Conservation (phyloP, 1,284 basidiomycete genomes). For the Austroboletus niveus region DNA sequence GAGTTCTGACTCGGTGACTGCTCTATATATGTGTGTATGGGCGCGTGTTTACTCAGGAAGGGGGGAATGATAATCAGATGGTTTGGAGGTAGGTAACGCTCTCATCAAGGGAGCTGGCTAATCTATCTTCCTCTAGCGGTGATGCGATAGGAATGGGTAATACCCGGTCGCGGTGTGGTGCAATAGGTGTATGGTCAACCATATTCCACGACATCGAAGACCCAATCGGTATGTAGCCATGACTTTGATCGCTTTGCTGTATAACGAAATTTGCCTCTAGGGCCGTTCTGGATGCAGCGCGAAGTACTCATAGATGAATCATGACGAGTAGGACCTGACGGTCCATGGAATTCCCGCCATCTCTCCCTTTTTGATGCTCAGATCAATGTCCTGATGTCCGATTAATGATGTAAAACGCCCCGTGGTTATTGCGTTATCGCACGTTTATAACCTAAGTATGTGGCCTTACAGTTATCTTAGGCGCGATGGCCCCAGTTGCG, state of each 20-base stretch:
- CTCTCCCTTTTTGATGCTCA: too few species aligned
- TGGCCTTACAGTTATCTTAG: neutral
- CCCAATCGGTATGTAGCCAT: slow-evolving; percentile 48
- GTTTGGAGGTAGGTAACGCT: slow-evolving; percentile 55
- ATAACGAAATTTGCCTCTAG: slow-evolving; percentile 5
- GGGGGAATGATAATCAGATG: slow-evolving; percentile 54
- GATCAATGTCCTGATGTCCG: too few species aligned
- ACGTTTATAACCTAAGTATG: too few species aligned
- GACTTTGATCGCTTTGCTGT: neutral
- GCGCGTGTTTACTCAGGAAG: slow-evolving; percentile 37
- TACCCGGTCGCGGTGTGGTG: slow-evolving; percentile 55
- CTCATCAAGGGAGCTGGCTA: neutral
- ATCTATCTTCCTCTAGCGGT: slow-evolving; percentile 39
- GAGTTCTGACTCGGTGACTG: neutral
- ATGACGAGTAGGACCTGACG: slow-evolving; percentile 17
- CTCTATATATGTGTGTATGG: neutral
- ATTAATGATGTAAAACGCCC: too few species aligned
- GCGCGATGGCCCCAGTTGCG: neutral
- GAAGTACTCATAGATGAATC: slow-evolving; percentile 10
- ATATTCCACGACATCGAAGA: slow-evolving; percentile 58
- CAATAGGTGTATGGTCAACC: slow-evolving; percentile 69
- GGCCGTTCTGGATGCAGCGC: slow-evolving; percentile 33
- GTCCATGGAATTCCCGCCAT: neutral
- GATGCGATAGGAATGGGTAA: slow-evolving; percentile 64
- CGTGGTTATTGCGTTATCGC: too few species aligned